phyloP scores from a whole-genome alignment of 305 asterid species.

The Caryopteris hybrid region DNA sequence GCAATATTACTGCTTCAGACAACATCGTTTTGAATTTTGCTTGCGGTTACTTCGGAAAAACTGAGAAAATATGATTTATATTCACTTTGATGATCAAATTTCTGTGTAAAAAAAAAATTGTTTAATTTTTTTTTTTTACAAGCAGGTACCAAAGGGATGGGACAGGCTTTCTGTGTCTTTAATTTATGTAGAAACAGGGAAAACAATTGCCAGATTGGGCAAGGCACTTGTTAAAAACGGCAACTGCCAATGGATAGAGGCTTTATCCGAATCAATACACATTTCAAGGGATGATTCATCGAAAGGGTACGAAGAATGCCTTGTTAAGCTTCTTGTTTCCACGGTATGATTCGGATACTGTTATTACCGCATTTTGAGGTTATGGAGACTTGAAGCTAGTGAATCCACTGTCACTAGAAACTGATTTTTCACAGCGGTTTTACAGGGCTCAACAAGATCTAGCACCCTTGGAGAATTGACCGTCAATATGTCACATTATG shows the following conservation, averaged over 20 bases:
- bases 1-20: not conserved
- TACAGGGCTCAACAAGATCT: conserved; percentile 74
- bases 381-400: not conserved
- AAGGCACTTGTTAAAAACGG: conserved; percentile 75
- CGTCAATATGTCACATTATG: conserved; percentile 53
- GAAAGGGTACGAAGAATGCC: conserved; percentile 56
- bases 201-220: conserved; percentile 55
- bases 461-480: conserved; percentile 77
- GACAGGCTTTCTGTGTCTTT: conserved; percentile 66
- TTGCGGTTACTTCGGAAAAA: not conserved
- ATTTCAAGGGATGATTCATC: conserved; percentile 51
- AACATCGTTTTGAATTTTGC: not conserved
- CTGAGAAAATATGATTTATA: not conserved
- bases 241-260: conserved; percentile 76
- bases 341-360: conserved; percentile 40
- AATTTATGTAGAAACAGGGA: conserved; percentile 68
- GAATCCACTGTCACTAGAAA: not conserved
- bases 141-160: conserved; percentile 96
- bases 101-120: too few relatives aligned
- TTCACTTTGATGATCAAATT: not conserved
- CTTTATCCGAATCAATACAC: conserved; percentile 64
- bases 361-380: not conserved
- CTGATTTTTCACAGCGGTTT: conserved; percentile 8
- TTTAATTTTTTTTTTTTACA: not conserved
- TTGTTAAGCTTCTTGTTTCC: conserved; percentile 64